phyloP scores from a whole-genome alignment of 768 basidiomycete genomes.

The Jaapia argillacea region DNA sequence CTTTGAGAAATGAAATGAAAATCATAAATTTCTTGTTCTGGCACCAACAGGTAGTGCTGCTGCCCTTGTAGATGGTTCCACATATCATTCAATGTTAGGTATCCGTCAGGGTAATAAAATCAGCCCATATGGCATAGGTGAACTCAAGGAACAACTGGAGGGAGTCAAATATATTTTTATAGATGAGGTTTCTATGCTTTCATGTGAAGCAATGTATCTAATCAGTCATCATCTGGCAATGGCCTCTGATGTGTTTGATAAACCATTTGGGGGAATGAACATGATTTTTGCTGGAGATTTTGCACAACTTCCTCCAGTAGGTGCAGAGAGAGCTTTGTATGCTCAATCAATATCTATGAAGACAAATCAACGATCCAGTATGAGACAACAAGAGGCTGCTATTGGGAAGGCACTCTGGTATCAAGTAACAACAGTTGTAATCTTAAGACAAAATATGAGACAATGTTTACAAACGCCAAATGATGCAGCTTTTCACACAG shows the following conservation, averaged over 20 bases:
- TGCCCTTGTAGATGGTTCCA: constrained; percentile 20
- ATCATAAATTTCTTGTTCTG: constrained; percentile 10
- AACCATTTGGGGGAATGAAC: constrained; percentile 4
- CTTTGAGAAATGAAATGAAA: constrained; percentile 7
- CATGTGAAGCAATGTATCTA: neutral
- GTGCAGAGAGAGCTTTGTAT: neutral
- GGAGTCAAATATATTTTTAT: constrained; percentile 3
- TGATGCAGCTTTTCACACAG: constrained; percentile 19
- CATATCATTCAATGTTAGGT: constrained; percentile 25
- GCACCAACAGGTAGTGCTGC: constrained; percentile 20
- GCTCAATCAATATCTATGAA: neutral
- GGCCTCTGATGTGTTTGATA: neutral
- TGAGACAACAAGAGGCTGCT: constrained; percentile 2
- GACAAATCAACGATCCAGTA: neutral
- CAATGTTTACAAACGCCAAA: constrained; percentile 7
- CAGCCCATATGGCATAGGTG: neutral
- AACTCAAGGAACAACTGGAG: neutral
- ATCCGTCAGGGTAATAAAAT: constrained; percentile 8
- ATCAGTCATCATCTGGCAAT: neutral
- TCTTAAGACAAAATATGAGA: constrained; percentile 11
- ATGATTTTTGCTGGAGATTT: constrained; percentile 6
- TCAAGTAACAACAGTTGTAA: constrained; percentile 9
- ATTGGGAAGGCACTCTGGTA: constrained; percentile 12
- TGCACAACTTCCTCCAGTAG: constrained; percentile 7
- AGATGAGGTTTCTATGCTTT: constrained; percentile 7